These are phyloP conservation scores for Neurospora africana DNA, from an alignment of 495 filamentous ascomycete genomes.

Conservation along the genomic window DNA sequence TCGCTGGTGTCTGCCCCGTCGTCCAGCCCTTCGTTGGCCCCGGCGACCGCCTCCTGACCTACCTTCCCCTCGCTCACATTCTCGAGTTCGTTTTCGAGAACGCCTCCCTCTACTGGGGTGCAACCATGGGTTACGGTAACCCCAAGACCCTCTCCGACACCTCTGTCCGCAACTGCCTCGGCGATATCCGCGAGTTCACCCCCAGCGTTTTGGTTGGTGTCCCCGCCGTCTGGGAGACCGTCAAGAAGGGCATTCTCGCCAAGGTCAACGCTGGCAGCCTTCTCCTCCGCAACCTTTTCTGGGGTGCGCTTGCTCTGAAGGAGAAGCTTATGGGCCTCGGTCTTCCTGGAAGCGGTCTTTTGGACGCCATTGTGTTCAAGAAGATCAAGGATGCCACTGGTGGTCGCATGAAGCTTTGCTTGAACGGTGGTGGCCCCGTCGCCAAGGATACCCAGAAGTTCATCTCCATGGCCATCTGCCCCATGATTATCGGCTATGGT, in stretches of 20 bases:
- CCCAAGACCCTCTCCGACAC: conserved; percentile 83
- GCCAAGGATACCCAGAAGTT: conserved; percentile 81
- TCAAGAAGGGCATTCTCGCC: conserved; percentile 91
- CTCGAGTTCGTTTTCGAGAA: conserved; percentile 98
- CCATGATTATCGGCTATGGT: conserved; percentile 91
- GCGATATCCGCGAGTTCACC: conserved; percentile 89
- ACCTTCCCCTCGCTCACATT: conserved; percentile 90
- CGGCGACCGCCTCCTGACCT: conserved; percentile 80
- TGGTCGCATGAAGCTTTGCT: conserved; percentile 65
- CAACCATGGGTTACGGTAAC: conserved; percentile 95
- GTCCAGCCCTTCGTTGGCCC: conserved; percentile 77
- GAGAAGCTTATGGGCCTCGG: conserved; percentile 63
- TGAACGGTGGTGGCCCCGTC: conserved; percentile 82
- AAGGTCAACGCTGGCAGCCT: conserved; percentile 70
- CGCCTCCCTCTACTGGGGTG: conserved; percentile 83
- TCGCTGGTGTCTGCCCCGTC: conserved; percentile 79
- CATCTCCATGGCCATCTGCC: conserved; percentile 77
- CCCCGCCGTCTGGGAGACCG: conserved; percentile 92
- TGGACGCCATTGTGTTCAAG: conserved; percentile 76
- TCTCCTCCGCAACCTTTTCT: conserved; percentile 76
- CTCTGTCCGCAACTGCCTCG: conserved; percentile 86
- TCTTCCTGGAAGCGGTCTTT: conserved; percentile 59
- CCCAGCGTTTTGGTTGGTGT: conserved; percentile 91
- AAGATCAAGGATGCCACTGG: conserved; percentile 89
- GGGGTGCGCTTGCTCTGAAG: conserved; percentile 81